A percentile compares a stretch with the other conserved stretches of the same genome.
Evolutionary conservation across 768 basidiomycete genomes (phyloP).

Genomic region (Trametes villosa): DNA sequence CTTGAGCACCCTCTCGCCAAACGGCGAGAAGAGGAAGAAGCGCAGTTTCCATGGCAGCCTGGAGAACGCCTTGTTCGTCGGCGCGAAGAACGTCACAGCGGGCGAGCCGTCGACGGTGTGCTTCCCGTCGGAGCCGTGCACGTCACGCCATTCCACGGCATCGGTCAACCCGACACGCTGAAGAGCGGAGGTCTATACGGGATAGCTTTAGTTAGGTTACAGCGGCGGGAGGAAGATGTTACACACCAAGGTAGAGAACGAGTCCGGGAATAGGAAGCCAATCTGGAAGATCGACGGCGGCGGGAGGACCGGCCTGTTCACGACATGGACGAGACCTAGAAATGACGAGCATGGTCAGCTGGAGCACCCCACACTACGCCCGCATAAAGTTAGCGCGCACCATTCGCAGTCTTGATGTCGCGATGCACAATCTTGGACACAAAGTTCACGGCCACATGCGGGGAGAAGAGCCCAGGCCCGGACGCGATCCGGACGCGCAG

Average conservation of each 20-base stretch:
- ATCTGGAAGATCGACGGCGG: constrained; percentile 56
- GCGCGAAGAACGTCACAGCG: constrained; percentile 59
- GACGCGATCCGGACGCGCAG: constrained; percentile 48
- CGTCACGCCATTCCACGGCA: constrained; percentile 50
- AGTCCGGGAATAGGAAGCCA: constrained; percentile 45
- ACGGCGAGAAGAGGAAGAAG: constrained; percentile 63
- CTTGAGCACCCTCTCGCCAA: constrained; percentile 52
- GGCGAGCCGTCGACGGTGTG: constrained; percentile 45
- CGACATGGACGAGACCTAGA: constrained; percentile 54
- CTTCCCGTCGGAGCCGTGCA: constrained; percentile 36
- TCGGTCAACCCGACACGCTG: constrained; percentile 54
- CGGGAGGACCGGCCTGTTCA: constrained; percentile 59
- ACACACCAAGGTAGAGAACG: constrained; percentile 56
- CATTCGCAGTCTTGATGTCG: constrained; percentile 53
- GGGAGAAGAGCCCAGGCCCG: constrained; percentile 36
- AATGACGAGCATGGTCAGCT: not conserved
- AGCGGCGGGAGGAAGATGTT: not conserved
- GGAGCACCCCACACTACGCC: not conserved
- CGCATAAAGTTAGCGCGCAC: constrained; percentile 38
- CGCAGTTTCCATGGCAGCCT: constrained; percentile 54
- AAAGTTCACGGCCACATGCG: constrained; percentile 46
- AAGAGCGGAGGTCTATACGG: constrained; percentile 54
- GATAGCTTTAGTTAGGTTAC: not conserved
- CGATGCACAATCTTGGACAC: constrained; percentile 47
- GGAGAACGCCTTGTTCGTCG: constrained; percentile 52